Base-by-base conservation (phyloP, 192 early-diverging fungal genomes). In the Rhizoclosmatium sp. region DNA sequence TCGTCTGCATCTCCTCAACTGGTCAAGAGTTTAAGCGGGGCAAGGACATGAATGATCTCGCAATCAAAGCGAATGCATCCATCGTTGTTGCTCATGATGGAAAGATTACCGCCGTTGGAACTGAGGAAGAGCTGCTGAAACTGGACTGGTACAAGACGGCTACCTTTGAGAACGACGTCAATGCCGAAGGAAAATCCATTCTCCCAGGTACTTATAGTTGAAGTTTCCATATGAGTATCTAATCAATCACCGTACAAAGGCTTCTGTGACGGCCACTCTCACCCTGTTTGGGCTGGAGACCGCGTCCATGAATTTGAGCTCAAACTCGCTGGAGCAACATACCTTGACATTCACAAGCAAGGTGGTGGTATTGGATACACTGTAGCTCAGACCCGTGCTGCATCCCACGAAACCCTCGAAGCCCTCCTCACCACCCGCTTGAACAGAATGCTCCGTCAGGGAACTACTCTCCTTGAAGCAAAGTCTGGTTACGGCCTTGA, bases 261-360 rank as follows among this genome's bases (percentile, higher is more conserved):
- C 39, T 62, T 78, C 49, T 54, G 61, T 45, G 77, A 78, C 67
- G 77, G 58, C 68, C 77, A 78, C 77, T 71, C 77, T 14, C 77
- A 78, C 77, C 77, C 77, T 2, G 77, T 78, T n/a, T 78, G 67
- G 67, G 59, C 54, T 58, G 77, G 77, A 4, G 77, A 78, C 60
- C 77, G 77, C 67, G 77, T 78, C 14, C 77, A 78, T 58, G 77
- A 78, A 45, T 78, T 78, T 44, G 77, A 69, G 69, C 77, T 45
- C 19, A 78, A 78, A 62, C 67, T 78, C 51, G 77, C 77, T n/a
- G 77, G 77, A 5, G 77, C 77, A 5, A 78, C 77, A 14, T 78
- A 78, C 58, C 46, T 78, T 10, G 77, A 78, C 69, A 78, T 78
- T 40, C 77, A 78, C 69, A 71, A 69, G 58, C 58, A 45, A 46